Evolutionary conservation across 2,329 filamentous ascomycete genomes (phyloP), one percentile per base, ranked within the genome.

Genomic region (Penicillium hesseltinei): DNA sequence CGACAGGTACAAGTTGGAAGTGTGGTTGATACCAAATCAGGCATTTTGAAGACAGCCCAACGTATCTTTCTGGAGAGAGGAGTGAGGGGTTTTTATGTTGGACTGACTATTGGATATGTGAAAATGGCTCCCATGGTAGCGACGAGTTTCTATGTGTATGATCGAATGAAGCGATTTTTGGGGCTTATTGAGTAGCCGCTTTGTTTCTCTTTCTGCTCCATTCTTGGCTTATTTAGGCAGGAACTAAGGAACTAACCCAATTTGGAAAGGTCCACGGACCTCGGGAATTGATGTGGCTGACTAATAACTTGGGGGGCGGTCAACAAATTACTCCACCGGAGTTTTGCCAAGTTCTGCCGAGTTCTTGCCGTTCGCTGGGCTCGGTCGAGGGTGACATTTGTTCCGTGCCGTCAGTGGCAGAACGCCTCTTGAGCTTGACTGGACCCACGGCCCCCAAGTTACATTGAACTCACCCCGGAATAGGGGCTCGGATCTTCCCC

Each of bases 1-100:
- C 83, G 94, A 61, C 84, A 94, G 46, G 97, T 99, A 92, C 94
- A 99, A 73, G 94, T 99, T 15, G 90, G 91, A 47, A 93, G 92
- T 10, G 92, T 92, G 0, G 91, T 97, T 0, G 93, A 94, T 1
- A 92, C 97, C 71, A 92, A 92, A 0, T 89, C 86, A 66, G 81
- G 86, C 45, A 90, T 99, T 63, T 77, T 79, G 15, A 92, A 97
- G 77, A 96, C 92, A 1, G 87, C 87, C 3, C 78, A 76, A 62
- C 82, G 86, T 71, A 94, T 99, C 61, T 86, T 86, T 64, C 77
- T 82, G 45, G 91, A 97, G 75, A 83, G 82, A 55, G 94, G 94
- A 0, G 75, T 88, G 58, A 81, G 83, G 45, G 94, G 94, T 0
- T 97, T 96, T 78, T 99, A 91, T 74, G 88, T 97, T 17, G 94